Percentiles rank a stretch among this genome's conserved stretches.
Evolutionary conservation across 345 rosid genomes (phyloP).

Genomic region (Eucalyptus melliodora): DNA sequence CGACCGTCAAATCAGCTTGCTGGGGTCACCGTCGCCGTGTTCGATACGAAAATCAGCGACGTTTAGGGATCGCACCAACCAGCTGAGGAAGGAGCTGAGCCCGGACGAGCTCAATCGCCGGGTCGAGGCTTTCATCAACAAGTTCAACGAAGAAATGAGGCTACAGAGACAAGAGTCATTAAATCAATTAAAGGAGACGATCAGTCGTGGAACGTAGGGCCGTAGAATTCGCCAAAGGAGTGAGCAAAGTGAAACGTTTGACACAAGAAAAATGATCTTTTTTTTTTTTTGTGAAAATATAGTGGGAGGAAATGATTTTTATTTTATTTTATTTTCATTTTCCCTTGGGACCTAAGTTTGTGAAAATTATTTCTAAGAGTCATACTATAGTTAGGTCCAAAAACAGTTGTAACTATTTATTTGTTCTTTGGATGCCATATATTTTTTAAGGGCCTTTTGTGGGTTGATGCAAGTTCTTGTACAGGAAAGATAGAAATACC

Average conservation of each 20-base stretch:
- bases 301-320: not conserved
- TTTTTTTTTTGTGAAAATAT: not conserved
- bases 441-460: not conserved
- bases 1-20: not conserved
- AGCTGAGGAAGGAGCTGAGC: conserved; percentile 37
- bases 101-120: conserved; percentile 73
- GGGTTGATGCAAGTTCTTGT: not conserved
- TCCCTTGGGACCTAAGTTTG: not conserved
- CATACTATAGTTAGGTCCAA: not conserved
- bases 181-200: conserved; percentile 40
- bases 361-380: not conserved
- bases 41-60: conserved; percentile 38
- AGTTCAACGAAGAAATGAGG: conserved; percentile 68
- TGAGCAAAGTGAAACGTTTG: not conserved
- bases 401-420: not conserved
- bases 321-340: too few species aligned
- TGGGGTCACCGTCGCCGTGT: not conserved
- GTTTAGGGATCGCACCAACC: conserved; percentile 39
- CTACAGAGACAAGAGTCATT: conserved; percentile 52
- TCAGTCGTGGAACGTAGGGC: not conserved
- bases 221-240: not conserved
- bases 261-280: too few species aligned
- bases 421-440: not conserved
- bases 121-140: conserved; percentile 62
- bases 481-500: not conserved